Base-by-base conservation (phyloP, 2,329 filamentous ascomycete genomes). In the Orbilia ellipsospora region DNA sequence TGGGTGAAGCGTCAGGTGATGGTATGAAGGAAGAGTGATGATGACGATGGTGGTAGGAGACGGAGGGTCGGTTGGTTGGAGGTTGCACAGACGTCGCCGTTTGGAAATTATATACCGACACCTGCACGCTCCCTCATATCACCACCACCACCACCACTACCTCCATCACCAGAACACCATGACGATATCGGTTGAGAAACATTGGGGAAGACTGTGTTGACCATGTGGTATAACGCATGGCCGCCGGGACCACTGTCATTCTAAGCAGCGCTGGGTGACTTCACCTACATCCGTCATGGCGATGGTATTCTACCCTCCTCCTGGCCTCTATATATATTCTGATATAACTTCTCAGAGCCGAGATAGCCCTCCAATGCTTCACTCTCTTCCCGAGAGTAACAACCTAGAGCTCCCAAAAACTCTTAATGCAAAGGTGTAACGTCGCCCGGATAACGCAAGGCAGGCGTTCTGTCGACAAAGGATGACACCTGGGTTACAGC, bases 231-330 rank as follows among this genome's bases (percentile, higher is more conserved):
- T 7, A 23, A 42, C 20, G 44, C n/a, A 12, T 44, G 40, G 12
- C 6, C 6, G 16, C 45, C 40, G 2, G 40, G 40, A 44, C 10
- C 40, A n/a, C 40, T 44, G 12, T 23, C 23, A 23, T 44, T 44
- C 40, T n/a, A 2, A 44, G 12, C 40, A 28, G 23, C 51, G 28
- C 23, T 23, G 23, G 23, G 12, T 28, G 51, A 28, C 7, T 16
- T 63, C 42, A 75, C 70, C 28, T 69, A 75, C 70, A 28, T 75
- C 70, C 36, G 70, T 6, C 59, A 63, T 63, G 20, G 52, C 23
- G 52, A 44, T 44, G n/a, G 40, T 23, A 23, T 23, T 23, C 5
- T 44, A 5, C 40, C n/a, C 10, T 59, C 28, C 23, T 55, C 23
- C 52, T 55, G 12, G 10, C 13, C 5, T n/a, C 40, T 12, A 12